phyloP scores from a whole-genome alignment of 441 rosid species.

The Aleurites moluccanus region DNA sequence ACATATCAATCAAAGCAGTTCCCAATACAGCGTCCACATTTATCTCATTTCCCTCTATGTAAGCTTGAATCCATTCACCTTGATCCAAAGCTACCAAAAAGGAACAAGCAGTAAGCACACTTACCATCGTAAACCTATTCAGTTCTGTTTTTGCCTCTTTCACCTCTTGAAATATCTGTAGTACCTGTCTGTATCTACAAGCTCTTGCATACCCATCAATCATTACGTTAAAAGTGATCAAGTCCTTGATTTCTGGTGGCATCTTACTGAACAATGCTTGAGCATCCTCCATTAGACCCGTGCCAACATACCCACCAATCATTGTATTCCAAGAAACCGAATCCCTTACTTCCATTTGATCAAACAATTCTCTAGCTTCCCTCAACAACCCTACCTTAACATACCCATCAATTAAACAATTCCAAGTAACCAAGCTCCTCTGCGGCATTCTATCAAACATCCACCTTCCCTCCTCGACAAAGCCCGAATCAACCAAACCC shows the following conservation, averaged over 20 bases:
- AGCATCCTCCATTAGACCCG: constrained; percentile 15
- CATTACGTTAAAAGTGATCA: constrained; percentile 22
- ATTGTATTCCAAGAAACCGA: constrained; percentile 11
- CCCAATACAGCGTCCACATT: constrained; percentile 51
- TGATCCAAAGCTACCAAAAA: constrained; percentile 40
- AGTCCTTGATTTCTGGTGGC: constrained; percentile 18
- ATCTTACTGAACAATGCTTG: constrained; percentile 2
- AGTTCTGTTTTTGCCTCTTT: constrained; percentile 5
- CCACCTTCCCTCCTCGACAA: constrained; percentile 13
- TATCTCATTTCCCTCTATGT: constrained; percentile 47
- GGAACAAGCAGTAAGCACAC: constrained; percentile 71
- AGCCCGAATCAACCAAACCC: constrained; percentile 11
- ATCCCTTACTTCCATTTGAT: constrained; percentile 16
- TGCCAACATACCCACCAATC: constrained; percentile 13
- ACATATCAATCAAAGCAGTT: constrained; percentile 75
- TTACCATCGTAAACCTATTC: constrained; percentile 51
- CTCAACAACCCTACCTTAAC: constrained; percentile 12
- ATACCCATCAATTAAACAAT: constrained; percentile 26
- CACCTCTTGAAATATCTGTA: constrained; percentile 17
- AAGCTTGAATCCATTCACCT: constrained; percentile 62
- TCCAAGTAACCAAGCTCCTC: constrained; percentile 24
- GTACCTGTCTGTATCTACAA: constrained; percentile 3
- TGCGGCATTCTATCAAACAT: constrained; percentile 24
- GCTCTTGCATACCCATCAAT: constrained; percentile 26
- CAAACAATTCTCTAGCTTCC: constrained; percentile 20